A percentile compares a stretch with the other conserved stretches of the same genome.
Evolutionary conservation across 768 basidiomycete species (phyloP).

Genomic region (Mrakia gelida): DNA sequence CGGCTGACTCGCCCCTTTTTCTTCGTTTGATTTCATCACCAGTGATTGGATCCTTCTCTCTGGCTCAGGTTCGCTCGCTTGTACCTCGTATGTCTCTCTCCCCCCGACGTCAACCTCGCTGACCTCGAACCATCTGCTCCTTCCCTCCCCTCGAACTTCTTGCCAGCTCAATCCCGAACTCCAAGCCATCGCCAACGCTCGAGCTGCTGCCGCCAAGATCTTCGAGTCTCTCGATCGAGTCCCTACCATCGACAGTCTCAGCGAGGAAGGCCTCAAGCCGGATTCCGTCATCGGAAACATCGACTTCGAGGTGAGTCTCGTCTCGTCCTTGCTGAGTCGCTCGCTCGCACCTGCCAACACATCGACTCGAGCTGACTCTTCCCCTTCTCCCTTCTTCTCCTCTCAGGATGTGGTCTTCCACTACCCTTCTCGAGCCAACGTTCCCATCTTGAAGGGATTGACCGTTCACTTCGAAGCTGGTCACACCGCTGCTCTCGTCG

Average conservation of each 20-base stretch:
- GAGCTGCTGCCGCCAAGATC: slow-evolving; percentile 81
- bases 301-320: slow-evolving; percentile 59
- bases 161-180: slow-evolving; percentile 80
- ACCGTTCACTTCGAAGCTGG: slow-evolving; percentile 66
- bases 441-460: slow-evolving; percentile 62
- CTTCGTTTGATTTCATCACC: no score
- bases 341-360: neutral
- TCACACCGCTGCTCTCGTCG: slow-evolving; percentile 77
- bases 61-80: no score
- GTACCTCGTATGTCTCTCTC: no score
- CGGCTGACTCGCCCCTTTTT: no score
- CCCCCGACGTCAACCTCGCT: no score
- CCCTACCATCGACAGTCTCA: slow-evolving; percentile 76
- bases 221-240: slow-evolving; percentile 82
- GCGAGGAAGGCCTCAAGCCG: slow-evolving; percentile 63
- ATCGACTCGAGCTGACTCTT: neutral
- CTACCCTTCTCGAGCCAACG: slow-evolving; percentile 64
- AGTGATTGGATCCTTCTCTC: no score
- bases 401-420: slow-evolving; percentile 61
- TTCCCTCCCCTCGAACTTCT: slow-evolving; percentile 38
- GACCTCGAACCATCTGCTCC: no score
- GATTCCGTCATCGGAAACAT: slow-evolving; percentile 67
- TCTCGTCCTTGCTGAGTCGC: neutral
- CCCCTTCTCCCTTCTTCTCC: neutral
- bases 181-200: slow-evolving; percentile 68